These are phyloP conservation scores for Flaveria ramosissima DNA, from an alignment of 129 eudicot genomes.

Conservation along the genomic window DNA sequence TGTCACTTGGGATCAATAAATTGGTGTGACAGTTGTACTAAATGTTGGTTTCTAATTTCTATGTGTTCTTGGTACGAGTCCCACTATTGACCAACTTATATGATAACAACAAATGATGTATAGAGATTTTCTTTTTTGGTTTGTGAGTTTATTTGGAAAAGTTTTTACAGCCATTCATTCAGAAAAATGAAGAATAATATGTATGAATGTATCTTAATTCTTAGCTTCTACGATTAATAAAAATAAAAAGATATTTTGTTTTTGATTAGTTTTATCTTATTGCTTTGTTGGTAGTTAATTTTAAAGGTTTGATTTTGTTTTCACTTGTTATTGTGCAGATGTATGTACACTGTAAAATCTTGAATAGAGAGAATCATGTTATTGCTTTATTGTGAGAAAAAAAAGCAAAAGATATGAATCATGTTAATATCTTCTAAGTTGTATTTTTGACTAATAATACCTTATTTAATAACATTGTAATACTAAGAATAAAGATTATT, in stretches of 20 bases:
- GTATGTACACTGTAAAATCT: neutral
- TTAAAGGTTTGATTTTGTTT: neutral
- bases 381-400: neutral
- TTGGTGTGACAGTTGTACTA: slow-evolving; percentile 24
- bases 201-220: neutral
- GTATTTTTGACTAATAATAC: neutral
- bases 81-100: neutral
- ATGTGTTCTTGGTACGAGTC: slow-evolving; percentile 22
- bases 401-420: slow-evolving; percentile 1
- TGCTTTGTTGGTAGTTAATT: neutral
- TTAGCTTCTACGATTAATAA: neutral
- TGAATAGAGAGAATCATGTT: neutral
- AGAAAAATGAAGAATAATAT: neutral
- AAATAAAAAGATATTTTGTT: neutral
- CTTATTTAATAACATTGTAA: neutral
- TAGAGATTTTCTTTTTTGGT: neutral
- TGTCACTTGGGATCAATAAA: slow-evolving; percentile 42
- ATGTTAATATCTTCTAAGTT: neutral
- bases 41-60: slow-evolving; percentile 6
- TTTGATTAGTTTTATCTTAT: neutral
- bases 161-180: neutral
- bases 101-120: neutral
- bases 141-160: neutral
- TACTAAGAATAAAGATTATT: neutral
- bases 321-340: neutral